Evolutionary conservation across 140 eudicot species (phyloP).

Genomic region (Senecio squalidus): DNA sequence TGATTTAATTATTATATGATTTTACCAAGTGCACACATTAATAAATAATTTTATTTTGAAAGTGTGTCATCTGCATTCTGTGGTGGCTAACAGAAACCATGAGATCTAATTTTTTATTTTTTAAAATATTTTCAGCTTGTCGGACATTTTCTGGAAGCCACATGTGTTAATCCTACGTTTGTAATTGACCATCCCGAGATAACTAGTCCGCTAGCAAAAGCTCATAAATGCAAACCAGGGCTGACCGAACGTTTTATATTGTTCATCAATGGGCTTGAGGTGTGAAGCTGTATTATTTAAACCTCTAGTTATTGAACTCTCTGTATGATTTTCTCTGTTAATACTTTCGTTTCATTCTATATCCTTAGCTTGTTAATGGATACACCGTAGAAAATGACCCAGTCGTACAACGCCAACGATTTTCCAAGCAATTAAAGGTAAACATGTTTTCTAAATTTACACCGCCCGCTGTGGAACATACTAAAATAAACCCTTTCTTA

Average conservation of each 20-base stretch:
- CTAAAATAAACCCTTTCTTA: too few species aligned
- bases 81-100: neutral
- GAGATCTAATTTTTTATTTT: neutral
- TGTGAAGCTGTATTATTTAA: conserved; percentile 19
- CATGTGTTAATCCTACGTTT: conserved; percentile 69
- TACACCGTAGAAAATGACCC: conserved; percentile 89
- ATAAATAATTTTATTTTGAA: too few species aligned
- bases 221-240: conserved; percentile 73
- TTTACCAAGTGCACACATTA: too few species aligned
- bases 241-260: conserved; percentile 79
- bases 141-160: conserved; percentile 79
- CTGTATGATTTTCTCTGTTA: neutral
- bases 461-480: too few species aligned
- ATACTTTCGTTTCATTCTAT: neutral
- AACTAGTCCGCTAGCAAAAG: conserved; percentile 88
- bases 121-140: conserved; percentile 45
- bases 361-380: conserved; percentile 69
- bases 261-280: conserved; percentile 89
- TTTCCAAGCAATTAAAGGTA: conserved; percentile 92
- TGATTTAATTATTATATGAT: too few species aligned
- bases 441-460: neutral
- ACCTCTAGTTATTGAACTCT: neutral
- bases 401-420: conserved; percentile 83
- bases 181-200: conserved; percentile 90
- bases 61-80: too few species aligned